A percentile compares a stretch with the other conserved stretches of the same genome.
Evolutionary conservation across 768 basidiomycete species (phyloP).

Genomic region (Trametes cubensis): DNA sequence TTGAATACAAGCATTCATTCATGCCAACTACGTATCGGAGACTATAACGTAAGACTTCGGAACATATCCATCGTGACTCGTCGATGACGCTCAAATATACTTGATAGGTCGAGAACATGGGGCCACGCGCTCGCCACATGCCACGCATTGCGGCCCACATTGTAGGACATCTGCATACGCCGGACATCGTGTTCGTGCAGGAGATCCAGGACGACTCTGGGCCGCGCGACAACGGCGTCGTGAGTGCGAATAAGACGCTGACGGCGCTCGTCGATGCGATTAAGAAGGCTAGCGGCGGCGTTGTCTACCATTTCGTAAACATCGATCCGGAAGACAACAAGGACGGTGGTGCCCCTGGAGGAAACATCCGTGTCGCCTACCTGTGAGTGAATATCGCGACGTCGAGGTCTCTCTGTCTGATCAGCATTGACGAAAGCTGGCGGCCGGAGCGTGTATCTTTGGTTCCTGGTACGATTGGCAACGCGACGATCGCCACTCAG

Average conservation of each 20-base stretch:
- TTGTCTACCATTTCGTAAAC: conserved; percentile 51
- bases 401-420: not conserved
- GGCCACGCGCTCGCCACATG: conserved; percentile 51
- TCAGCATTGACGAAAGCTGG: conserved; percentile 39
- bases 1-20: conserved; percentile 39
- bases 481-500: conserved; percentile 48
- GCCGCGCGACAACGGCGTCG: conserved; percentile 52
- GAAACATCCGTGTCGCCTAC: conserved; percentile 64
- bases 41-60: conserved; percentile 53
- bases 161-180: conserved; percentile 47
- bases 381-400: conserved; percentile 40
- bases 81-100: too few species aligned
- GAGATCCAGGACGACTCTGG: conserved; percentile 67
- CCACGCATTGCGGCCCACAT: conserved; percentile 56
- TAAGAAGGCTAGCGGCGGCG: conserved; percentile 37
- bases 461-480: conserved; percentile 49
- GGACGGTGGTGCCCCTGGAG: conserved; percentile 65
- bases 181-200: conserved; percentile 65
- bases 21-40: conserved; percentile 55
- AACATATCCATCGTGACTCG: not conserved
- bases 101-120: conserved; percentile 57
- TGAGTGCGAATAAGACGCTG: conserved; percentile 56
- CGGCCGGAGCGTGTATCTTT: conserved; percentile 53
- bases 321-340: conserved; percentile 54
- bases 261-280: conserved; percentile 53